Evolutionary conservation across 495 filamentous ascomycete genomes (phyloP).

Genomic region (Stereocaulon alpinum): DNA sequence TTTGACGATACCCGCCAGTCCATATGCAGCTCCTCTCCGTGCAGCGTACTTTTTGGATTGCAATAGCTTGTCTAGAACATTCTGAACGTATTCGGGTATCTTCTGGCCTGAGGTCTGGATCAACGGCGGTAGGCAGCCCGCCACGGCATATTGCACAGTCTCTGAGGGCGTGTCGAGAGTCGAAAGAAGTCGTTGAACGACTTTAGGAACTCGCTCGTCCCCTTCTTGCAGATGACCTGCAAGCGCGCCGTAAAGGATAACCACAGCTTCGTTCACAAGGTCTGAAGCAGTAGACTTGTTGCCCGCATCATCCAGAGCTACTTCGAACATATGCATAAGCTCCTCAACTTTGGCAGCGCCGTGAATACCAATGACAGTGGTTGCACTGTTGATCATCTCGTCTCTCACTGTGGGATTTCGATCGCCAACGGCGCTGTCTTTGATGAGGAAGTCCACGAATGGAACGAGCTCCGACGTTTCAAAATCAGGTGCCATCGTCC

Average conservation of each 20-base stretch:
- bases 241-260: conserved; percentile 90
- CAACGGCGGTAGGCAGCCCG: conserved; percentile 83
- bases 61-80: conserved; percentile 67
- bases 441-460: conserved; percentile 77
- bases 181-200: conserved; percentile 70
- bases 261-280: conserved; percentile 87
- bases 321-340: conserved; percentile 85
- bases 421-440: conserved; percentile 73
- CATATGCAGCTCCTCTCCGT: conserved; percentile 87
- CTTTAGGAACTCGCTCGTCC: conserved; percentile 72
- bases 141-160: conserved; percentile 89
- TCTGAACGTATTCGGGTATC: conserved; percentile 65
- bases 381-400: conserved; percentile 91
- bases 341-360: conserved; percentile 74
- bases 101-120: conserved; percentile 70
- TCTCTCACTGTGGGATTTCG: conserved; percentile 61
- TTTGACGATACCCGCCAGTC: conserved; percentile 78
- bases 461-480: conserved; percentile 55
- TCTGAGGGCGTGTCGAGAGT: conserved; percentile 94
- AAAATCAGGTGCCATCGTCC: conserved; percentile 61
- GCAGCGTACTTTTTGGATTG: conserved; percentile 81
- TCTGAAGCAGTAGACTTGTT: conserved; percentile 68
- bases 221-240: conserved; percentile 76
- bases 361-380: conserved; percentile 63
- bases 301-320: conserved; percentile 69